A percentile compares a stretch with the other conserved stretches of the same genome.
phyloP scores from a whole-genome alignment of 1,284 basidiomycete species.

The Grifola frondosa region DNA sequence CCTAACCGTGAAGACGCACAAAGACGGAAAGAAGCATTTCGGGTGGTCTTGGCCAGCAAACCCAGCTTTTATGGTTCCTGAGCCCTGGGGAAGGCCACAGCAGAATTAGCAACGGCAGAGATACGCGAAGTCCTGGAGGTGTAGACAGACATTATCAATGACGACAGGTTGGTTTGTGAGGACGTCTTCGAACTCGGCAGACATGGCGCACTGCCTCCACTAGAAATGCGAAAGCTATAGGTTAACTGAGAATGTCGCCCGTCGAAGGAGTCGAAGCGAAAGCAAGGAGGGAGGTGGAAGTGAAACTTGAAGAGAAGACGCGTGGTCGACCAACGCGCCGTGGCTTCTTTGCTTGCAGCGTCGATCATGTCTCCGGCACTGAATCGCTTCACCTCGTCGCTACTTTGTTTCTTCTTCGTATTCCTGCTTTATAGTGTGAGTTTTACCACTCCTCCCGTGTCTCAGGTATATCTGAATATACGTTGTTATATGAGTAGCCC shows the following conservation, averaged over 20 bases:
- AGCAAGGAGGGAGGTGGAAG: constrained; percentile 7
- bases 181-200: constrained; percentile 84
- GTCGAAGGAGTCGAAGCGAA: no score
- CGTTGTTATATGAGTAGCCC: constrained; percentile 33
- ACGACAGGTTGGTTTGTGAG: constrained; percentile 93
- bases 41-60: constrained; percentile 98
- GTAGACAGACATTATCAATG: constrained; percentile 84
- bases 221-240: constrained; percentile 5
- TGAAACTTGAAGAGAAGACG: constrained; percentile 13
- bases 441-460: not conserved
- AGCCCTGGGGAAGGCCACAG: constrained; percentile 60
- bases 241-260: constrained; percentile 6
- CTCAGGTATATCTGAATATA: not conserved
- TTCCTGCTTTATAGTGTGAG: constrained; percentile 19
- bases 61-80: constrained; percentile 95
- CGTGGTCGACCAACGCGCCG: constrained; percentile 12
- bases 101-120: constrained; percentile 4
- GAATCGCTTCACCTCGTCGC: constrained; percentile 14
- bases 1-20: constrained; percentile 67
- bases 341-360: constrained; percentile 10
- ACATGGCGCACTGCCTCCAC: constrained; percentile 42
- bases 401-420: constrained; percentile 18
- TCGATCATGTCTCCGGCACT: constrained; percentile 16
- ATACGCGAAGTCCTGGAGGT: constrained; percentile 6
- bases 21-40: constrained; percentile 97